Evolutionary conservation across 2,329 filamentous ascomycete species (phyloP), one percentile per base, ranked within the genome.

Genomic region (Fusarium concolor): DNA sequence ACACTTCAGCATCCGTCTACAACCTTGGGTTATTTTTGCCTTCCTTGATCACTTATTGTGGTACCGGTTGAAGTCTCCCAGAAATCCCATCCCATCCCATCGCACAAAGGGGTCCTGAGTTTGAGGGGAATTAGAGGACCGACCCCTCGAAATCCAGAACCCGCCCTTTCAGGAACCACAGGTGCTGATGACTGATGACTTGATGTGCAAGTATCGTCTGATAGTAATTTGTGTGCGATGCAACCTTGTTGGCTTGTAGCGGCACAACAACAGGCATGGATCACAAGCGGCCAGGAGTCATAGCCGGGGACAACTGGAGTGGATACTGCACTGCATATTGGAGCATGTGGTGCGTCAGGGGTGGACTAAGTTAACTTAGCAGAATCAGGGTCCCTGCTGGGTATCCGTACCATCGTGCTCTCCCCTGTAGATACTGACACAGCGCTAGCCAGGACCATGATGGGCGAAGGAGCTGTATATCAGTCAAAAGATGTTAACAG

Each of bases 51-150:
- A 31, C 22, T 10, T 10, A 20, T 52, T 26, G 56, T 64, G 52
- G 45, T 24, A 50, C 54, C 45, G 6, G 47, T 33, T 33, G 20
- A 24, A 24, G n/a, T 46, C 59, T 42, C 20, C 31, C 45, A 65
- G 46, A 59, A 31, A 39, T 54, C 31, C 29, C 46, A 68, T 68
- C 54, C 24, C 24, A 26, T 26, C 24, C 5, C 26, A 26, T 24
- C 22, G 41, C 37, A 70, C 66, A 65, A 69, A 67, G 51, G 67
- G 67, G 50, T 59, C 66, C 66, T 68, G 55, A 68, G 65, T 72
- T 72, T 72, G 70, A 69, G 70, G 70, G 67, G 64, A 68, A 72
- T 72, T 72, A 43, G 68, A 72, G 70, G 70, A 70, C 64, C 67
- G 54, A 39, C 64, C 54, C 64, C 60, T 71, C 56, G 61, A 63